Conservation (phyloP, 1,284 basidiomycete species). For the Spongispora temasekensis region DNA sequence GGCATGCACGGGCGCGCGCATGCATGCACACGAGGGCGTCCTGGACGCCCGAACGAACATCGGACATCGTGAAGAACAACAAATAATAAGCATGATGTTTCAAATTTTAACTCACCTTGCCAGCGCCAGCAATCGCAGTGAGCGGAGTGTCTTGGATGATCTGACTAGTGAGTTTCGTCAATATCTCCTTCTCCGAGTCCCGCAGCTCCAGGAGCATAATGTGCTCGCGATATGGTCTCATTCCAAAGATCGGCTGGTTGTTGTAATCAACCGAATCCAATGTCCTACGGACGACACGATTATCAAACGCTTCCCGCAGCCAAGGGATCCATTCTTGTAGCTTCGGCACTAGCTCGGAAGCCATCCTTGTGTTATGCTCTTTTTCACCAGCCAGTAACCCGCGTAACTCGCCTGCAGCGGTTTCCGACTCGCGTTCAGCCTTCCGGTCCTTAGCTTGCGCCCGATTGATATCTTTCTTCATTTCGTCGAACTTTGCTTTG, state of each 20-base stretch:
- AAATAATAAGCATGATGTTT: neutral
- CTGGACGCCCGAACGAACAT: no score
- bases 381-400: neutral
- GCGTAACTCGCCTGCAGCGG: neutral
- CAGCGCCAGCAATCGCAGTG: neutral
- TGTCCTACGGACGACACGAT: neutral
- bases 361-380: neutral
- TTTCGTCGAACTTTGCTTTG: neutral
- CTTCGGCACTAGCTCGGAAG: neutral
- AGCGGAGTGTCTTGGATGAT: neutral
- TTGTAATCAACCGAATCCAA: neutral
- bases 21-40: no score
- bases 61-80: neutral
- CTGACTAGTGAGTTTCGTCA: neutral
- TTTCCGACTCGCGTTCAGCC: neutral
- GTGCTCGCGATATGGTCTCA: neutral
- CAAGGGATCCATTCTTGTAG: neutral
- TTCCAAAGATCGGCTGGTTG: neutral
- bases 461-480: neutral
- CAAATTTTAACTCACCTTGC: neutral
- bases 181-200: neutral
- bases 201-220: neutral
- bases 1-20: no score
- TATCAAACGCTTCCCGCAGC: neutral
- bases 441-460: conserved; percentile 1